Conservation (phyloP, 78 protist species). For the Anaeramoeba flamelloides region DNA sequence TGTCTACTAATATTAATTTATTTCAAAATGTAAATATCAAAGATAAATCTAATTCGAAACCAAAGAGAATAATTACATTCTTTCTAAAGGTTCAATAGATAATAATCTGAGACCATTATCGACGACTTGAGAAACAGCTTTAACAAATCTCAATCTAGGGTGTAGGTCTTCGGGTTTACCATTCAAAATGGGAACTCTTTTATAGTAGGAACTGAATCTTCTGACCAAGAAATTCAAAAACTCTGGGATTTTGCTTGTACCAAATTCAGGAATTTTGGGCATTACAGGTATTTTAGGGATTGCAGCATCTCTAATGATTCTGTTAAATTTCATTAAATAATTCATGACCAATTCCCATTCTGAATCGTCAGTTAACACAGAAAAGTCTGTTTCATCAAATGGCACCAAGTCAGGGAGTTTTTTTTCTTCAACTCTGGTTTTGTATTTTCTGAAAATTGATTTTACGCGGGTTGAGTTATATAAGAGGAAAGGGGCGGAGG, state of each 20-base stretch:
- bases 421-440: background rate
- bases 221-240: slow-evolving; percentile 14
- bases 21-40: no score
- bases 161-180: background rate
- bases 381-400: slow-evolving; percentile 4
- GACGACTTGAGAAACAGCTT: slow-evolving; percentile 7
- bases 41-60: no score
- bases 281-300: slow-evolving; percentile 3
- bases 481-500: slow-evolving; percentile 25
- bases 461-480: slow-evolving; percentile 30
- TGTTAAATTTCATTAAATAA: slow-evolving; percentile 12
- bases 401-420: slow-evolving; percentile 2
- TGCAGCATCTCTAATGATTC: slow-evolving; percentile 11
- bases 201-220: slow-evolving; percentile 27
- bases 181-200: slow-evolving; percentile 15
- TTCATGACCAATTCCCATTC: slow-evolving; percentile 31
- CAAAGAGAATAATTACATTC: no score
- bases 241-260: slow-evolving; percentile 14
- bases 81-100: slow-evolving; percentile 17
- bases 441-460: slow-evolving; percentile 19
- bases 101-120: slow-evolving; percentile 21
- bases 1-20: no score
- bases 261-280: slow-evolving; percentile 24
- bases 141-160: background rate
- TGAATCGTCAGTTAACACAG: slow-evolving; percentile 11